A percentile compares a stretch with the other conserved stretches of the same genome.
These are phyloP conservation scores for Ananas comosus DNA, from an alignment of 176 grass and related monocot genomes.

Conservation along the genomic window DNA sequence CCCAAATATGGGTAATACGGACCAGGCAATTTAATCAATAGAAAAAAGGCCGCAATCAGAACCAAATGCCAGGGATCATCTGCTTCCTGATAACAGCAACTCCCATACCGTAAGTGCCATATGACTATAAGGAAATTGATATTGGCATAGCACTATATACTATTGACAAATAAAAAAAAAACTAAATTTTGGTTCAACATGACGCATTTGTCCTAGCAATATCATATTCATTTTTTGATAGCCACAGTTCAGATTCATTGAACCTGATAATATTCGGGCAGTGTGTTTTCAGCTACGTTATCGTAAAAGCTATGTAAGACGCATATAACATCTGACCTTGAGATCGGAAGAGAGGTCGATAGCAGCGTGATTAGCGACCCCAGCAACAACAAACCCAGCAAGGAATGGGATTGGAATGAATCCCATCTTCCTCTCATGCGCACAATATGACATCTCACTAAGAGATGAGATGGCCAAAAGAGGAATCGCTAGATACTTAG, in stretches of 20 bases:
- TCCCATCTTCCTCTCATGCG: conserved; percentile 24
- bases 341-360: background rate
- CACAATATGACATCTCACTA: conserved; percentile 25
- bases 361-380: background rate
- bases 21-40: conserved; percentile 16
- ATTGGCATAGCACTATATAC: background rate
- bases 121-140: background rate
- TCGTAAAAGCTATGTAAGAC: too few species aligned
- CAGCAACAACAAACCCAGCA: conserved; percentile 5
- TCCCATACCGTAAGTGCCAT: background rate
- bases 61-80: conserved; percentile 17
- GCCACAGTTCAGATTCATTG: too few species aligned
- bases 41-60: conserved; percentile 12
- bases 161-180: background rate
- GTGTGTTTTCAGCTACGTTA: too few species aligned
- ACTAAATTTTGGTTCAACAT: background rate
- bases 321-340: conserved; percentile 6
- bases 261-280: too few species aligned
- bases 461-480: conserved; percentile 23
- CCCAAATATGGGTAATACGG: conserved; percentile 24
- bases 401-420: conserved; percentile 17
- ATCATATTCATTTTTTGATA: too few species aligned
- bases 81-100: conserved; percentile 10
- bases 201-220: too few species aligned
- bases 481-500: conserved; percentile 14